Evolutionary conservation across 306 rosid genomes (phyloP), one percentile per base, ranked within the genome.

Genomic region (Calophaca sinica): DNA sequence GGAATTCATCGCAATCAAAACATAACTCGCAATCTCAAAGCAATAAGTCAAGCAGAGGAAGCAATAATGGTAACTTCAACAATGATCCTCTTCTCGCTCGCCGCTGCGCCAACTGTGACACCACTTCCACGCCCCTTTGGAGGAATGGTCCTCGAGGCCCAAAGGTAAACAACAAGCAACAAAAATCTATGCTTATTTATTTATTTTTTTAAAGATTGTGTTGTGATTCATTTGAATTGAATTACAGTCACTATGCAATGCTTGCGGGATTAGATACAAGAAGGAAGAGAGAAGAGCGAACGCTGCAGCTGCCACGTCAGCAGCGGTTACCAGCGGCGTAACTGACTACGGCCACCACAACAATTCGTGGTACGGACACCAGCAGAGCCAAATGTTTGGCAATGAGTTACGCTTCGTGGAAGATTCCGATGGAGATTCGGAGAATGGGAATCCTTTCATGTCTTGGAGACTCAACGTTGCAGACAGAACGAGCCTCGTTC

Each of bases 51-150:
- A 15, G 7, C 65, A 77, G 88, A 9, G 73, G 63, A 5, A 68
- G 64, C 31, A 41, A 5, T 32, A 49, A 1, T 0, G 26, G 26
- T 20, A 20, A 20, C 26, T 20, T 20, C 26, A 20, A 62, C 74
- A 67, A 50, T 32, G 98, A 96, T 32, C 72, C 99, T 31, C 97
- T 92, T 51, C 84, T 90, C 9, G 98, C 97, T 59, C 99, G 98
- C 61, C 97, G 98, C 5, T 96, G 99, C 32, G 99, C 99, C 2
- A 96, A 92, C 85, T 96, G 99, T 12, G 97, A 96, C 84, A 92
- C 99, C 77, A 96, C 98, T 72, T 96, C 99, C 6, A 96, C 99
- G 4, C 99, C 99, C 1, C 97, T 96, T 1, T 96, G 99, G 99
- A 85, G 99, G 59, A 96, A 96, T 54, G 99, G 99, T 26, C 99